Evolutionary conservation across 2,329 filamentous ascomycete genomes (phyloP).

Genomic region (Lizonia empirigonia): DNA sequence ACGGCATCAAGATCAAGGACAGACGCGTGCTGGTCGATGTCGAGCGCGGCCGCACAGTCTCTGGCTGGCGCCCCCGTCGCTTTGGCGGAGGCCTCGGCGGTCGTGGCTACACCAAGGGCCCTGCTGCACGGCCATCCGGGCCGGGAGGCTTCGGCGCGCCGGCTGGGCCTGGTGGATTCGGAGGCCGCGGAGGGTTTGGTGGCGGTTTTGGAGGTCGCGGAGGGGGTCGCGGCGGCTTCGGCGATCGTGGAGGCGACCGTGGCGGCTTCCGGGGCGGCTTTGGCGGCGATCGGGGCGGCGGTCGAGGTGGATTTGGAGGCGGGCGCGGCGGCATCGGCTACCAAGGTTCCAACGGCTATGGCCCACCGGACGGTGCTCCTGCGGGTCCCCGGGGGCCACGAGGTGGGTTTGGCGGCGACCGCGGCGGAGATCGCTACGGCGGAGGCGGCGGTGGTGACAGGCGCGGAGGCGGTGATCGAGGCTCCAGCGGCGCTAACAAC

Average conservation of each 20-base stretch:
- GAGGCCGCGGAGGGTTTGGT: constrained; percentile 58
- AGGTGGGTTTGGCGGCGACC: constrained; percentile 41
- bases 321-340: constrained; percentile 55
- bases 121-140: constrained; percentile 72
- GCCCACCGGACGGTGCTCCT: constrained; percentile 55
- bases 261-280: constrained; percentile 58
- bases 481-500: constrained; percentile 75
- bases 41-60: constrained; percentile 91
- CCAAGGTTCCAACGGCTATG: constrained; percentile 49
- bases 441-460: constrained; percentile 23
- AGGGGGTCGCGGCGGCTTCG: constrained; percentile 55
- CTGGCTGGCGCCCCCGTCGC: constrained; percentile 89
- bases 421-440: constrained; percentile 35
- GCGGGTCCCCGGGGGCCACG: constrained; percentile 54
- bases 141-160: constrained; percentile 63
- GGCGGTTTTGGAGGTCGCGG: constrained; percentile 56
- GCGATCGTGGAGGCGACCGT: constrained; percentile 45
- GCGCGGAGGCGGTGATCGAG: constrained; percentile 34
- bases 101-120: constrained; percentile 86
- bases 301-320: constrained; percentile 45
- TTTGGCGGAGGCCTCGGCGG: constrained; percentile 92
- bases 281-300: constrained; percentile 46
- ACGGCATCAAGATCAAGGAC: constrained; percentile 92
- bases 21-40: constrained; percentile 93
- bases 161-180: constrained; percentile 57